Evolutionary conservation across 495 filamentous ascomycete species (phyloP).

Genomic region (Lasiosphaeria miniovina): DNA sequence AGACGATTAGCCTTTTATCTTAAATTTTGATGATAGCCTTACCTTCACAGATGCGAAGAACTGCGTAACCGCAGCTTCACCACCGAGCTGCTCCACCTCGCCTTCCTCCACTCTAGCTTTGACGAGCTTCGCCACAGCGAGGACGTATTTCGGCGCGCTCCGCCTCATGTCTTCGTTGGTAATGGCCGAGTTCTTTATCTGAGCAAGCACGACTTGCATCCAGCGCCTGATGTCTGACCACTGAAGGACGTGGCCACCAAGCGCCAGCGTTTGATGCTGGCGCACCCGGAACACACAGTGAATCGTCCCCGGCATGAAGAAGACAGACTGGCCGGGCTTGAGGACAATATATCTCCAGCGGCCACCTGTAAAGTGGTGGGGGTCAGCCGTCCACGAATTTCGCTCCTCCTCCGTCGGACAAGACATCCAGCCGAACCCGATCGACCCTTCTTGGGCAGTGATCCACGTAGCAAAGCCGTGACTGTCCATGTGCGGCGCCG

Average conservation of each 20-base stretch:
- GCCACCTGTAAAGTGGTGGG: constrained; percentile 21
- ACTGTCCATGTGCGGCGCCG: constrained; percentile 19
- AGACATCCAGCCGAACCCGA: constrained; percentile 33
- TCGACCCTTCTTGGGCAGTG: constrained; percentile 20
- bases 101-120: too few species aligned
- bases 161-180: constrained; percentile 13
- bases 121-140: too few species aligned
- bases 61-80: too few species aligned
- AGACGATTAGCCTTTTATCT: neutral
- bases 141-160: too few species aligned
- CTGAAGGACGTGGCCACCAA: constrained; percentile 23
- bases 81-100: too few species aligned
- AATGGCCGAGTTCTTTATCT: constrained; percentile 17
- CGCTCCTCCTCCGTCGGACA: constrained; percentile 25
- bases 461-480: constrained; percentile 17
- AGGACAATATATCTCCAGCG: constrained; percentile 32
- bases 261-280: constrained; percentile 17
- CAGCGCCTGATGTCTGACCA: constrained; percentile 22
- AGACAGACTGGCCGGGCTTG: constrained; percentile 28
- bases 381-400: constrained; percentile 20
- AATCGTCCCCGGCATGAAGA: constrained; percentile 33
- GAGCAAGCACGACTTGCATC: constrained; percentile 16
- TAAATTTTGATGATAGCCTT: too few species aligned
- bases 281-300: constrained; percentile 34
- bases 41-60: too few species aligned